phyloP scores from a whole-genome alignment of 768 basidiomycete species.

The Psilocybe sp. region DNA sequence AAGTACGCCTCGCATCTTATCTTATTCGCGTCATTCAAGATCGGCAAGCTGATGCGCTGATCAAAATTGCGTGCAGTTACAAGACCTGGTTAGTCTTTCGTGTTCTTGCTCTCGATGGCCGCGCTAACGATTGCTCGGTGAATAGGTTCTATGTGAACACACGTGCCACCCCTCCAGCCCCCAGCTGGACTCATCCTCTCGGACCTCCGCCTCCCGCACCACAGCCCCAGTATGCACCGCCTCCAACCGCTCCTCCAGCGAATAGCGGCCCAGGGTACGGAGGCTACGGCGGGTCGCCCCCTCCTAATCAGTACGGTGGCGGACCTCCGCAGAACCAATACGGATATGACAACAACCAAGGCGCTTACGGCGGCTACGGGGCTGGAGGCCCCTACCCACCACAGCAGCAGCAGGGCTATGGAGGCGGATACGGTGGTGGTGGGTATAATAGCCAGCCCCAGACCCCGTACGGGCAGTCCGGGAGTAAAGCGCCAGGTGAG shows the following conservation, averaged over 20 bases:
- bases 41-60: constrained; percentile 14
- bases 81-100: constrained; percentile 53
- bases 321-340: constrained; percentile 6
- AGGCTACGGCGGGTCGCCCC: constrained; percentile 12
- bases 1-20: constrained; percentile 47
- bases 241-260: constrained; percentile 45
- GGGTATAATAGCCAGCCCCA: constrained; percentile 16
- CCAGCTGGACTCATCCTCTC: constrained; percentile 71
- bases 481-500: constrained; percentile 11
- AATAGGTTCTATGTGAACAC: constrained; percentile 80
- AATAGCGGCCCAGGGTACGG: constrained; percentile 27
- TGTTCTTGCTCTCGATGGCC: not conserved
- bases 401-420: constrained; percentile 9
- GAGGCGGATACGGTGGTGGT: constrained; percentile 6
- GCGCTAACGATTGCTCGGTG: not conserved
- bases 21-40: constrained; percentile 10
- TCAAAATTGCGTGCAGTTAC: constrained; percentile 32
- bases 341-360: constrained; percentile 25
- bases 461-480: not conserved
- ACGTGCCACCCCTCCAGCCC: constrained; percentile 53
- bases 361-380: constrained; percentile 22
- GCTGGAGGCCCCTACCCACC: constrained; percentile 15
- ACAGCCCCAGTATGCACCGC: constrained; percentile 37
- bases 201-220: constrained; percentile 44
- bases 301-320: constrained; percentile 4